Evolutionary conservation across 148 eudicot species (phyloP).

Genomic region (Tetragonia tetragonoides): DNA sequence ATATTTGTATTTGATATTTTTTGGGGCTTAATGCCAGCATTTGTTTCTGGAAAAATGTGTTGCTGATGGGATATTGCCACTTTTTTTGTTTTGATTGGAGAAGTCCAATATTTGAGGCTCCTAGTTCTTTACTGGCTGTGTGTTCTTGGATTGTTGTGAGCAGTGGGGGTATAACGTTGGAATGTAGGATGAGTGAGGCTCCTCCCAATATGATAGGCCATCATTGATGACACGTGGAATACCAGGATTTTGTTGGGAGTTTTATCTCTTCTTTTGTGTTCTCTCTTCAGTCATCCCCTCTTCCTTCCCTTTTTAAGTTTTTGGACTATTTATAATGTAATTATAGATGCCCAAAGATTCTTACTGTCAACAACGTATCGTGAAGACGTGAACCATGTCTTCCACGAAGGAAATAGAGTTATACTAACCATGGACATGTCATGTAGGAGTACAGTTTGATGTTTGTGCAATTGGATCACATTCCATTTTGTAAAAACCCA

Average conservation of each 20-base stretch:
- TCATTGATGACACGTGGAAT: conserved; percentile 20
- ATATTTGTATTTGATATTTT: neutral
- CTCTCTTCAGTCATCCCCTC: too few relatives aligned
- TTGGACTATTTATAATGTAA: too few relatives aligned
- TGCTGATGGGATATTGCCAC: neutral
- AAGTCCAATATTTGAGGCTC: conserved; percentile 4
- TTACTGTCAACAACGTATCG: too few relatives aligned
- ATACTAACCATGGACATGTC: too few relatives aligned
- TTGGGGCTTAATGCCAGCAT: conserved; percentile 1
- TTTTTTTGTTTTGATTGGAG: neutral
- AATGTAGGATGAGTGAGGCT: neutral
- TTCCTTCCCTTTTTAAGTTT: too few relatives aligned
- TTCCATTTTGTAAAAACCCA: too few relatives aligned
- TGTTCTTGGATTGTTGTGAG: conserved; percentile 18
- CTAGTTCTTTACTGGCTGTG: neutral
- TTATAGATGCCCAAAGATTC: too few relatives aligned
- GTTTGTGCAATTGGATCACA: too few relatives aligned
- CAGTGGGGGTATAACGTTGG: neutral
- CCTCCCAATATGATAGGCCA: neutral
- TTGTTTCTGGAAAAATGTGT: conserved; percentile 3
- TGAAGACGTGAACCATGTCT: too few relatives aligned
- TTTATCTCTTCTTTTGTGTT: neutral
- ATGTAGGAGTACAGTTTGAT: too few relatives aligned
- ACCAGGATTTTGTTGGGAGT: neutral
- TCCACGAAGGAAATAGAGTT: too few relatives aligned